Base-by-base conservation (phyloP, 2,329 filamentous ascomycete species). In the Cladosporium sp. region DNA sequence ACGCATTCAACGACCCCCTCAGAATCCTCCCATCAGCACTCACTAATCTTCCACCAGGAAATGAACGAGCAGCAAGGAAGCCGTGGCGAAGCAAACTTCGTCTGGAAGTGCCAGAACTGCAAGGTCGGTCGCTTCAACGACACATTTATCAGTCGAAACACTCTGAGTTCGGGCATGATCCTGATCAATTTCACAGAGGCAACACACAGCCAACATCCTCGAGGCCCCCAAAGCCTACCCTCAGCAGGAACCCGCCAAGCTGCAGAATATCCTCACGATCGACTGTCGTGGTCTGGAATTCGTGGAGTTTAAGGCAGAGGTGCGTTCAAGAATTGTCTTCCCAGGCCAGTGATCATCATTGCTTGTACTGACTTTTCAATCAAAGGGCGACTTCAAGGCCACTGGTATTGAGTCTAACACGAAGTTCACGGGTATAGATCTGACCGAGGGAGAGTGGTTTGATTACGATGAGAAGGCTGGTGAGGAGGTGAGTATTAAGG, bases 71-170 rank as follows among this genome's bases (percentile, higher is more conserved):
- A 96, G 68, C 93, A 88, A 56, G 91, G 91, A 30, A 96, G 91
- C 68, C 82, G 89, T 63, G 93, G 93, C 57, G 91, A 97, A 70
- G 93, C 93, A 54, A 97, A 97, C 70, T 98, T 98, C 70, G 93
- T 98, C n/a, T 98, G 93, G 92, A 91, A 84, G 69, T 98, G 93
- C 79, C 95, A 94, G 72, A 92, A 93, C 67, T 98, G 93, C 83
- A 94, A 93, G 81, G 90, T 93, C 59, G 25, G 72, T 67, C 9
- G 5, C 12, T 19, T n/a, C n/a, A 13, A 39, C 16, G 7, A 9
- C 4, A 25, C n/a, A 18, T 22, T 12, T 1, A 12, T 18, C n/a
- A n/a, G n/a, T n/a, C n/a, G n/a, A n/a, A n/a, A n/a, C n/a, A n/a
- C n/a, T n/a, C n/a, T n/a, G 1, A n/a, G 1, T 9, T 9, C n/a